Conservation (phyloP, 2,329 filamentous ascomycete species). For the Leptographium radiaticola region DNA sequence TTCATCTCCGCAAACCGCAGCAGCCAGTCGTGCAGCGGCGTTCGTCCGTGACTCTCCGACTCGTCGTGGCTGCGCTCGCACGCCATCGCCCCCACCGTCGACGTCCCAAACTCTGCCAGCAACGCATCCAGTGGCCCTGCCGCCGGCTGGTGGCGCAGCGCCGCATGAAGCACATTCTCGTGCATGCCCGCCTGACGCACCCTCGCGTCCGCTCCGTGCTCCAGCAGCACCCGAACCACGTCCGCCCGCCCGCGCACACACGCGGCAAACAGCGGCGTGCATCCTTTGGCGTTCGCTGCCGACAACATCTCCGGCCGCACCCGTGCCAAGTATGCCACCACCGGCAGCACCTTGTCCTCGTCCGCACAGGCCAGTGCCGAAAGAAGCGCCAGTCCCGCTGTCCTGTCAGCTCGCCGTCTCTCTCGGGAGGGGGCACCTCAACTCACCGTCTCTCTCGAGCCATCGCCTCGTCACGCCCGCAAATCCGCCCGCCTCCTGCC, state of each 20-base stretch:
- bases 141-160: slow-evolving; percentile 23
- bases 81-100: slow-evolving; percentile 44
- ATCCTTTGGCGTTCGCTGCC: slow-evolving; percentile 40
- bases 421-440: not conserved
- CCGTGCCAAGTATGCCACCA: slow-evolving; percentile 55
- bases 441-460: slow-evolving; percentile 46
- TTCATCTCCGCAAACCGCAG: not conserved
- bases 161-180: slow-evolving; percentile 56
- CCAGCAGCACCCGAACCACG: slow-evolving; percentile 48
- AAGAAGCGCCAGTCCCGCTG: slow-evolving; percentile 52
- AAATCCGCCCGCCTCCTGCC: slow-evolving; percentile 46
- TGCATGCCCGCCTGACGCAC: slow-evolving; percentile 39
- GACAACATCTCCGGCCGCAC: slow-evolving; percentile 49
- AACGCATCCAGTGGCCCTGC: slow-evolving; percentile 29
- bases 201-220: slow-evolving; percentile 57
- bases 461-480: slow-evolving; percentile 49
- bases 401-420: not conserved
- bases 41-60: slow-evolving; percentile 33
- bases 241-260: slow-evolving; percentile 41
- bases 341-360: slow-evolving; percentile 29
- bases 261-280: slow-evolving; percentile 59
- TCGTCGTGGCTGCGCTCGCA: slow-evolving; percentile 40
- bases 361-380: slow-evolving; percentile 40
- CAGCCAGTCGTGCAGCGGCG: slow-evolving; percentile 52
- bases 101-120: slow-evolving; percentile 43